These are phyloP conservation scores for Ceratocystis huliohia DNA, from an alignment of 2,329 filamentous ascomycete genomes.

Conservation along the genomic window DNA sequence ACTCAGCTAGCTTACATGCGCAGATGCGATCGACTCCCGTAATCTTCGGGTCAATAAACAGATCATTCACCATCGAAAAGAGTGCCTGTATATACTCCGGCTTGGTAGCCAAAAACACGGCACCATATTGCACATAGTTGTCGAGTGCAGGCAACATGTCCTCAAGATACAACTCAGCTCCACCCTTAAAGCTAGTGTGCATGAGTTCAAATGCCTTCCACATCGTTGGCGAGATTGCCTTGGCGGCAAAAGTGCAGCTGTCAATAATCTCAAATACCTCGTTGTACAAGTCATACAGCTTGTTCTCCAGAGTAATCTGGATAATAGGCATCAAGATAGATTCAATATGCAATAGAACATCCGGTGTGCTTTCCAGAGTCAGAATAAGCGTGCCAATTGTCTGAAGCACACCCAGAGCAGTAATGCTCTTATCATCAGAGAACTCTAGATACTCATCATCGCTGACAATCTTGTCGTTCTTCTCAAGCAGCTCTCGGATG, in stretches of 20 bases:
- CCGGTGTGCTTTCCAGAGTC: slow-evolving; percentile 90
- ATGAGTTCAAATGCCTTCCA: slow-evolving; percentile 97
- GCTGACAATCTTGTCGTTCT: slow-evolving; percentile 63
- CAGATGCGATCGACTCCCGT: slow-evolving; percentile 91
- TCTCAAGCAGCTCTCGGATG: slow-evolving; percentile 78
- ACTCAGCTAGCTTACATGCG: slow-evolving; percentile 92
- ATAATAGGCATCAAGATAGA: slow-evolving; percentile 96
- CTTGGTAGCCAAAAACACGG: slow-evolving; percentile 65
- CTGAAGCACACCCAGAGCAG: slow-evolving; percentile 86
- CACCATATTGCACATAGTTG: slow-evolving; percentile 93
- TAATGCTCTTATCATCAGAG: slow-evolving; percentile 96
- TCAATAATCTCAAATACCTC: slow-evolving; percentile 99
- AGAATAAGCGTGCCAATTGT: slow-evolving; percentile 96
- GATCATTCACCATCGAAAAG: slow-evolving; percentile 86
- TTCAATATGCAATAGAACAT: slow-evolving; percentile 87
- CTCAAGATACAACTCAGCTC: slow-evolving; percentile 91
- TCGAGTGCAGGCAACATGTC: slow-evolving; percentile 97
- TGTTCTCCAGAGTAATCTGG: slow-evolving; percentile 90
- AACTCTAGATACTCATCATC: slow-evolving; percentile 82
- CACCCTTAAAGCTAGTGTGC: slow-evolving; percentile 91
- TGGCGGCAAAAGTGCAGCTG: slow-evolving; percentile 96
- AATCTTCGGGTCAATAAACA: slow-evolving; percentile 86
- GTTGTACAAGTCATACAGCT: slow-evolving; percentile 94
- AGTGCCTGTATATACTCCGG: slow-evolving; percentile 77
- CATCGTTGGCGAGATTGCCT: slow-evolving; percentile 91